A percentile compares a stretch with the other conserved stretches of the same genome.
Conservation (phyloP, 23 red algal genomes). For the Pyropia haitanensis region DNA sequence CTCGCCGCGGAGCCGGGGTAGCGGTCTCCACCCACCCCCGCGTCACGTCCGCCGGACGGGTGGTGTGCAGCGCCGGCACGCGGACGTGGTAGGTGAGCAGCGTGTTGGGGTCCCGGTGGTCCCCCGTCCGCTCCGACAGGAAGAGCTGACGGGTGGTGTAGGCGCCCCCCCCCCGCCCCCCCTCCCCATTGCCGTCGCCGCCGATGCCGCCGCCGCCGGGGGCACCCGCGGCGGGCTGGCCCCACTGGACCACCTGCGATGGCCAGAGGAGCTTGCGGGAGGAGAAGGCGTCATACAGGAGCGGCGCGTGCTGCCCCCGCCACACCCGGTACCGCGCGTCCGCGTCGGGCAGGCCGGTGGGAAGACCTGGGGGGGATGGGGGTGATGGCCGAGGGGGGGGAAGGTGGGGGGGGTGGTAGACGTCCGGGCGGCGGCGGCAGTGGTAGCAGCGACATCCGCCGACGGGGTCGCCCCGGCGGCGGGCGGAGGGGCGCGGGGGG, state of each 20-base stretch:
- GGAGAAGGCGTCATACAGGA: conserved; percentile 78
- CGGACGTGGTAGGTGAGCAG: conserved; percentile 44
- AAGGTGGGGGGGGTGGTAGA: too few relatives aligned
- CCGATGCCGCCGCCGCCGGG: conserved; percentile 12
- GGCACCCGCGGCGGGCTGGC: conserved; percentile 1
- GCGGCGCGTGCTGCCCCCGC: conserved; percentile 59
- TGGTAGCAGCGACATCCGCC: too few relatives aligned
- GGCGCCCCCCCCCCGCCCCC: not conserved
- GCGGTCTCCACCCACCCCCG: conserved; percentile 43
- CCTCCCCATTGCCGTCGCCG: conserved; percentile 6
- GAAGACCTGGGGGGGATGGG: too few relatives aligned
- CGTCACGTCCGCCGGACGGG: conserved; percentile 47
- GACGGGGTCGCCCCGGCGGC: too few relatives aligned
- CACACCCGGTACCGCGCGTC: conserved; percentile 46
- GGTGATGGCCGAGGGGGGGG: too few relatives aligned
- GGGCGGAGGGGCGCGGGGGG: too few relatives aligned
- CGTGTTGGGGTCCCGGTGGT: conserved; percentile 68
- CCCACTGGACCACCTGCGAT: conserved; percentile 52
- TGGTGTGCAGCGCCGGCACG: conserved; percentile 33
- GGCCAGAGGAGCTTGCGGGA: conserved; percentile 70
- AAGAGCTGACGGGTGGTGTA: conserved; percentile 35
- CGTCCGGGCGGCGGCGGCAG: too few relatives aligned
- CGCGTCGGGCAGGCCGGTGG: not conserved
- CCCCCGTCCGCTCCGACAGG: conserved; percentile 70
- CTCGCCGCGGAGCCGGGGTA: not conserved